These are phyloP conservation scores for Annulohypoxylon stygium DNA, from an alignment of 495 filamentous ascomycete species.

Conservation along the genomic window DNA sequence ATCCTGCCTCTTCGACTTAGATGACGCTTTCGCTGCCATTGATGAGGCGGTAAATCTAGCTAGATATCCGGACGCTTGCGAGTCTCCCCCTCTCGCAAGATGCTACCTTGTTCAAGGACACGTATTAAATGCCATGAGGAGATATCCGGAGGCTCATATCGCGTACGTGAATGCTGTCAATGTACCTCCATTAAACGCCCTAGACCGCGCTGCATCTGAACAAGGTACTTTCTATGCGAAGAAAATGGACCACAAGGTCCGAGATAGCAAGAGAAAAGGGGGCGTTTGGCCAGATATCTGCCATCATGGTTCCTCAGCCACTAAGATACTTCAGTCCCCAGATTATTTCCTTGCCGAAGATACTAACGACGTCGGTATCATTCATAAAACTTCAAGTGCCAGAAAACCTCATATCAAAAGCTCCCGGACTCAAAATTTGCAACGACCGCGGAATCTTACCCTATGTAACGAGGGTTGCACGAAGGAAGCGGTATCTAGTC, in stretches of 20 bases:
- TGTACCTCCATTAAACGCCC: background rate
- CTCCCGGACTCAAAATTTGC: background rate
- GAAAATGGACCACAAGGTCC: slow-evolving; percentile 21
- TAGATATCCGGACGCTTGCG: slow-evolving; percentile 38
- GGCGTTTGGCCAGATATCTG: slow-evolving; percentile 23
- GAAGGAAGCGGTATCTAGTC: background rate
- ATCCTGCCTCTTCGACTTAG: slow-evolving; percentile 46
- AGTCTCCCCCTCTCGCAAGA: slow-evolving; percentile 35
- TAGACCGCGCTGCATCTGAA: slow-evolving; percentile 25
- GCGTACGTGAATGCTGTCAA: slow-evolving; percentile 31
- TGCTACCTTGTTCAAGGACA: slow-evolving; percentile 45
- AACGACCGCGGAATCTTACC: background rate
- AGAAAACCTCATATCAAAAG: slow-evolving; percentile 2
- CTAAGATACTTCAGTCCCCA: background rate
- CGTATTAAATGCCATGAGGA: slow-evolving; percentile 22
- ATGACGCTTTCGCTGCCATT: slow-evolving; percentile 12
- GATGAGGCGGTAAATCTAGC: slow-evolving; percentile 39
- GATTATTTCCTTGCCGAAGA: background rate
- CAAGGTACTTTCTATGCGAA: slow-evolving; percentile 6
- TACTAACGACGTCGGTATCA: background rate
- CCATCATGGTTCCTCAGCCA: background rate
- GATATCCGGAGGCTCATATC: slow-evolving; percentile 20
- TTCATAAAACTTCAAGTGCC: background rate
- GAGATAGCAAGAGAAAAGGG: slow-evolving; percentile 25
- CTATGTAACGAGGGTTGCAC: background rate